Evolutionary conservation across 2,329 filamentous ascomycete species (phyloP).

Genomic region (Aspergillus glaucus): DNA sequence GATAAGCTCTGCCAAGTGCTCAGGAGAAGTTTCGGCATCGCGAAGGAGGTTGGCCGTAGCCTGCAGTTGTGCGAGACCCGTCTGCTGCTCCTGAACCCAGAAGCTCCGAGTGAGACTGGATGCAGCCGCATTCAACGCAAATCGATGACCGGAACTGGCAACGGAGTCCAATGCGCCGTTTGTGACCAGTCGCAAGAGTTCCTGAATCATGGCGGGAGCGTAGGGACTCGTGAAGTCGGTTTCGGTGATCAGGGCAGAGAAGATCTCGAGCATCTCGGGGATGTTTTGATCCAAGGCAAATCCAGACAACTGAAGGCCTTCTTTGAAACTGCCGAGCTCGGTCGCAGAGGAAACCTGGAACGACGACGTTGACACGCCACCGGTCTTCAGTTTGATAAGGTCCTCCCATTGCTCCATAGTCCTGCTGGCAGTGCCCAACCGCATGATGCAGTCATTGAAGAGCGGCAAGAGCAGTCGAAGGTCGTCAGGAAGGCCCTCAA

Average conservation of each 20-base stretch:
- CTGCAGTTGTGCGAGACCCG: conserved; percentile 84
- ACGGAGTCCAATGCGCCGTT: conserved; percentile 89
- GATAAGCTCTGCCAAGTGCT: conserved; percentile 69
- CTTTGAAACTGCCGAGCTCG: conserved; percentile 63
- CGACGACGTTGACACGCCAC: conserved; percentile 78
- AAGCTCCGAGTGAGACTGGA: conserved; percentile 68
- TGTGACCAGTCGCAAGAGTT: conserved; percentile 77
- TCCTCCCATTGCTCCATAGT: conserved; percentile 95
- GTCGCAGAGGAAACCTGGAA: conserved; percentile 73
- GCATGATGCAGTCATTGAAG: conserved; percentile 88
- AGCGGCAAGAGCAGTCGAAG: conserved; percentile 78
- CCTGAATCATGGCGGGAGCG: conserved; percentile 73
- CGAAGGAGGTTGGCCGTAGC: conserved; percentile 65
- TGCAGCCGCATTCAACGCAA: conserved; percentile 76
- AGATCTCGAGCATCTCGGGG: conserved; percentile 80
- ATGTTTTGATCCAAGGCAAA: conserved; percentile 88
- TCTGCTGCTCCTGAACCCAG: conserved; percentile 73
- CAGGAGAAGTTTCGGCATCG: conserved; percentile 63
- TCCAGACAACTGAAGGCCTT: conserved; percentile 78
- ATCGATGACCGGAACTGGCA: conserved; percentile 82
- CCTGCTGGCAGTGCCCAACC: conserved; percentile 79
- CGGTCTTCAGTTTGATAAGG: conserved; percentile 91
- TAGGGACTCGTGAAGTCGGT: conserved; percentile 84
- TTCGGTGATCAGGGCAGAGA: conserved; percentile 73
- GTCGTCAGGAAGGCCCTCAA: conserved; percentile 76